These are phyloP conservation scores for Epichloe brachyelytri DNA, from an alignment of 2,329 filamentous ascomycete genomes.

Conservation along the genomic window DNA sequence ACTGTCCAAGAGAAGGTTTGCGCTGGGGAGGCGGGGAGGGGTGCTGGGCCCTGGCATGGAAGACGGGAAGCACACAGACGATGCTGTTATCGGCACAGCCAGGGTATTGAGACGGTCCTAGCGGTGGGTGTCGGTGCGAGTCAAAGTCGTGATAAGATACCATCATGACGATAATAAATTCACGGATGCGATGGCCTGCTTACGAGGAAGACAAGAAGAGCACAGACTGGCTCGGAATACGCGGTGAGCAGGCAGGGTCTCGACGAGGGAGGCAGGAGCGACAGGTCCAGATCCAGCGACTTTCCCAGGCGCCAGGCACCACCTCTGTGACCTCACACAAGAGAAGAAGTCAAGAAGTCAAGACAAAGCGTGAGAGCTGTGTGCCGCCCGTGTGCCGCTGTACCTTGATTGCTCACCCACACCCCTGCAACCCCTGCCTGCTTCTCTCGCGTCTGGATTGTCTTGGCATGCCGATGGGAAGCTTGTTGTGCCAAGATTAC, in stretches of 20 bases:
- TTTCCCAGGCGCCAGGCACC: not conserved
- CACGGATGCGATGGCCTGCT: not conserved
- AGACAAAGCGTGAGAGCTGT: too few relatives aligned
- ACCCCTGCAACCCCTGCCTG: not conserved
- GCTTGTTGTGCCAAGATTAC: constrained; percentile 12
- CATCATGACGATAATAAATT: constrained; percentile 5
- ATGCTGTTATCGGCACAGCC: constrained; percentile 3
- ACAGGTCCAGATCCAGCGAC: too few relatives aligned
- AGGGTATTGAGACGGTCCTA: not conserved
- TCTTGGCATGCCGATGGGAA: constrained; percentile 2
- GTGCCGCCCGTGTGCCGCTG: not conserved
- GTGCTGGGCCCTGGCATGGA: not conserved
- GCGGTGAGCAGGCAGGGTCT: not conserved
- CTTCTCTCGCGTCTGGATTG: not conserved
- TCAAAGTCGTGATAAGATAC: constrained; percentile 2
- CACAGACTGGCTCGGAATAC: too few relatives aligned
- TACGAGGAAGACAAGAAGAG: not conserved
- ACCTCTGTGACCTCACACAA: not conserved
- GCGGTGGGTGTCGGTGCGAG: not conserved
- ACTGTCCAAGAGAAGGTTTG: not conserved
- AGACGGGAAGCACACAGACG: not conserved
- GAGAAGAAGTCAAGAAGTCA: too few relatives aligned
- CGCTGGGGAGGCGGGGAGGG: not conserved
- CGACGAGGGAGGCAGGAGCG: constrained; percentile 1
- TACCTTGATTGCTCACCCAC: not conserved